Conservation (phyloP, 306 rosid genomes). For the Prunus padus region DNA sequence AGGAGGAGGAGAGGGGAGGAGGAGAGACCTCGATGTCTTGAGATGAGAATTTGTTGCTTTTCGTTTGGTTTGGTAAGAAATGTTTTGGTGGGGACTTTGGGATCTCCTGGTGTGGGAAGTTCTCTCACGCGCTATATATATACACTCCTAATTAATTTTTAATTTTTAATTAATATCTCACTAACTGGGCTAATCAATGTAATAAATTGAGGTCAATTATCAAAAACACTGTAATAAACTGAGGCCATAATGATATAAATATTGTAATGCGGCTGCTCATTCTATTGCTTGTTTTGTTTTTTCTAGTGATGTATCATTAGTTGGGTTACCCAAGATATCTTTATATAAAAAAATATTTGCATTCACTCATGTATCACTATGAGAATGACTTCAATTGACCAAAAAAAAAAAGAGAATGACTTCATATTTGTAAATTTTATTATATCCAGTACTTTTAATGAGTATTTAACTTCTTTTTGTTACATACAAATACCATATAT, state of each 20-base stretch:
- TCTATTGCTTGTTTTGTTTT: not conserved
- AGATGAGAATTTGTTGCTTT: constrained; percentile 28
- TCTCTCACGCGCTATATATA: constrained; percentile 33
- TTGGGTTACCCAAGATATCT: no score
- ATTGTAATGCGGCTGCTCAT: no score
- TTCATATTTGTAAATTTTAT: no score
- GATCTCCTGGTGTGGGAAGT: not conserved
- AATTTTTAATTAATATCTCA: not conserved
- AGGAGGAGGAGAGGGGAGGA: not conserved
- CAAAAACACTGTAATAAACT: not conserved
- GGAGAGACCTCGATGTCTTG: constrained; percentile 2
- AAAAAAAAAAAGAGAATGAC: no score
- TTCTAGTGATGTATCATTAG: no score
- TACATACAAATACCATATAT: no score
- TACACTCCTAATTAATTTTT: not conserved
- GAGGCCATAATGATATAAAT: no score
- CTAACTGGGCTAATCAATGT: not conserved
- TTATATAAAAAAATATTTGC: no score
- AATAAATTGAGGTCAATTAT: not conserved
- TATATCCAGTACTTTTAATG: no score
- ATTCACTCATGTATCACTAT: no score
- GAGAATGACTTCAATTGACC: no score
- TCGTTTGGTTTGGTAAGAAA: constrained; percentile 49
- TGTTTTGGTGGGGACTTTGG: constrained; percentile 38
- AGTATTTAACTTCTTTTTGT: no score